Base-by-base conservation (phyloP, 345 rosid species). In the Carallia brachiata region DNA sequence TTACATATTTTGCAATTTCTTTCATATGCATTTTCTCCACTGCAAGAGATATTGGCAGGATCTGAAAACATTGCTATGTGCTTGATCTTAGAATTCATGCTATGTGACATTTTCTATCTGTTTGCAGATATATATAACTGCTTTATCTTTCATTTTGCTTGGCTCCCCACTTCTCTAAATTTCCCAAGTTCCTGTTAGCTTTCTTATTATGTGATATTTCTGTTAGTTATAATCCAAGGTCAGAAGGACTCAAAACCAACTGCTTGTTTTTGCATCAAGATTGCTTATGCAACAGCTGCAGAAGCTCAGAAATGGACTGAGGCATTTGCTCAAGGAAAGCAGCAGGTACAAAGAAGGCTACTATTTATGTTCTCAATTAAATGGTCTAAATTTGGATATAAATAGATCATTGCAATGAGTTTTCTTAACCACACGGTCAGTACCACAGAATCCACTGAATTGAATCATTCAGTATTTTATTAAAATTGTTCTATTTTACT, bases 271-370 rank as follows among this genome's bases (percentile, higher is more conserved):
- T 54, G 61, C 63, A 84, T 82, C 56, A 69, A 94, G 98, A 90
- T 94, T 84, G 98, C 96, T 73, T 91, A 96, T 86, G 85, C 87
- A 68, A 78, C 91, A 3, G 93, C 95, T 75, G 98, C 90, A 79
- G 97, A 94, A 84, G 87, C 88, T 72, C 70, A 73, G 48, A 86
- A 88, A 73, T 94, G 98, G 98, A 81, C 84, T 78, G 97, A 23
- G 71, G 97, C 98, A 66, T 94, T 94, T 86, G 89, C 90, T 74
- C 85, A 84, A 48, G 97, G 97, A 75, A 94, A 91, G 84, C 96
- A 94, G 69, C 98, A 91, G 92, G 98, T 94, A 78, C 50, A 18
- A 64, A 36, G 44, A 71, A 77, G 23, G 65, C 52, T 47, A 55
- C 57, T 72, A 18, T 74, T 0, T 65, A 31, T 47, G 72, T 62